Base-by-base conservation (phyloP, 768 basidiomycete genomes). In the Lactifluus subvellereus region DNA sequence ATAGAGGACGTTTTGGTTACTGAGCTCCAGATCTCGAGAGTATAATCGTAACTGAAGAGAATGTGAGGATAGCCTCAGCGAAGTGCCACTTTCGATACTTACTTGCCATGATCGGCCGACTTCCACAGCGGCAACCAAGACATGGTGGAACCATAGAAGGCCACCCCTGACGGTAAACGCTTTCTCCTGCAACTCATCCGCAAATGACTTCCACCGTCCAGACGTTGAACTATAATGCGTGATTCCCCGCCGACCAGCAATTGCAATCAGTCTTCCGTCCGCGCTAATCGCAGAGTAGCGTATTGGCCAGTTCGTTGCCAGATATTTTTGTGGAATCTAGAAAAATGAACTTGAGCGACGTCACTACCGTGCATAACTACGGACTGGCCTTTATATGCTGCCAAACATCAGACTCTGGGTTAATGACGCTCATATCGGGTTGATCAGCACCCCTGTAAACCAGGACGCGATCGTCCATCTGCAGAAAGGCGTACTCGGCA, bases 381-480 rank as follows among this genome's bases (percentile, higher is more conserved):
- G 22, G 43, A 69, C 60, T 38, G 20, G 42, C 93, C 83, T 95
- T 96, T 73, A 98, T 89, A 75, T 91, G 89, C 69, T 98, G 94
- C 95, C 96, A 98, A 18, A 98, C 95, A 70, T 98, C 95, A 4
- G 92, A 92, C 72, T 96, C 94, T 16, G 95, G 94, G 71, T 98
- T 98, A 70, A 98, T 97, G 61, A 99, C 87, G 71, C 93, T 96
- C 87, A 97, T 89, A 72, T 98, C 95, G 6, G 96, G 95, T 72
- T 98, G 95, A 73, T 98, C 96, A 33, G 95, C 93, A 14, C 96
- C 95, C 59, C 96, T 84, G 73, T 98, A 99, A 16, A 98, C 86
- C 0, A 97, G 80, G 2, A 91, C 89, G 47, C 93, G 85, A 69
- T 98, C 96, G 69, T 98, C 94, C 84, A 95, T 85, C 75, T 96